These are phyloP conservation scores for Maudiozyma humilis DNA, from an alignment of 1,139 yeast genomes.

Conservation along the genomic window DNA sequence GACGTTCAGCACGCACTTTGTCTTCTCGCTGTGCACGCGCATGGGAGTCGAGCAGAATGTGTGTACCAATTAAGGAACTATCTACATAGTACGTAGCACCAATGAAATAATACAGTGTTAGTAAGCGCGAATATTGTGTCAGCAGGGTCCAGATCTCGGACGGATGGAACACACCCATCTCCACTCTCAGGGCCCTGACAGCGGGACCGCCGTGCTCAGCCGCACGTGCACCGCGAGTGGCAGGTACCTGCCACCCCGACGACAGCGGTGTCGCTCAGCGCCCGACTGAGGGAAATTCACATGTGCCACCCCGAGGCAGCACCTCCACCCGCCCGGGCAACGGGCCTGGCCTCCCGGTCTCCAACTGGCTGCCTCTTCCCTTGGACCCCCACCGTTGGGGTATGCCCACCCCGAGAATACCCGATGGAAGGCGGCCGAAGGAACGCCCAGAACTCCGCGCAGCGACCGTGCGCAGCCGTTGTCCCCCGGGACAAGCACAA, in stretches of 20 bases:
- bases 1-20: conserved; percentile 29
- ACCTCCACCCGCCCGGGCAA: background rate
- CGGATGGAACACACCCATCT: too few species aligned
- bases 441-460: too few species aligned
- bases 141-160: background rate
- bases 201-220: background rate
- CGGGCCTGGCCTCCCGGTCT: background rate
- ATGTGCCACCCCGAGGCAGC: too few species aligned
- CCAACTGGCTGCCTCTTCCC: too few species aligned
- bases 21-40: conserved; percentile 28
- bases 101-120: too few species aligned
- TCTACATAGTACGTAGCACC: too few species aligned
- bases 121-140: background rate
- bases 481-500: too few species aligned
- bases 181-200: background rate
- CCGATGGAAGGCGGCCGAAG: too few species aligned
- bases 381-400: background rate
- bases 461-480: too few species aligned
- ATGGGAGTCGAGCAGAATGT: conserved; percentile 21
- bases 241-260: too few species aligned
- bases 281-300: background rate
- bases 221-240: too few species aligned
- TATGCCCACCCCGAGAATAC: background rate
- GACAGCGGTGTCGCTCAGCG: too few species aligned
- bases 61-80: conserved; percentile 24